These are phyloP conservation scores for Penicillium sp. DNA, from an alignment of 2,329 filamentous ascomycete species.

Conservation along the genomic window DNA sequence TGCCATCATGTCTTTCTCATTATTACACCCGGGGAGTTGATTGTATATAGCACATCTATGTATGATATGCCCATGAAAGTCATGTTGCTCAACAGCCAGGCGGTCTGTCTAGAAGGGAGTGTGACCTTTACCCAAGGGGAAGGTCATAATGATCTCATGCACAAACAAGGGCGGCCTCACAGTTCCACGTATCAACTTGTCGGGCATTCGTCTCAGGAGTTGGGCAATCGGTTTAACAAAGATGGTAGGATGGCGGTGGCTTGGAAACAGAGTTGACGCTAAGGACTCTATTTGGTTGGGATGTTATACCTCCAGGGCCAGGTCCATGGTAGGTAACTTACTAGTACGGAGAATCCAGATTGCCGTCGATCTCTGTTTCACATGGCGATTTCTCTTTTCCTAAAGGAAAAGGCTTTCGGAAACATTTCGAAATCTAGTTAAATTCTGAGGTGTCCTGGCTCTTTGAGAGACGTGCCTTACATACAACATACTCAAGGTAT, in stretches of 20 bases:
- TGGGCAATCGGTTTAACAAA: background rate
- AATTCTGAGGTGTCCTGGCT: background rate
- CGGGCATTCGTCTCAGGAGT: background rate
- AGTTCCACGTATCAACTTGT: background rate
- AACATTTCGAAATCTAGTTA: background rate
- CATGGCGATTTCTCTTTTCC: background rate
- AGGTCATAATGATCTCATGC: slow-evolving; percentile 18
- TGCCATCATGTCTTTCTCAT: slow-evolving; percentile 18
- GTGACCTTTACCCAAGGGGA: background rate
- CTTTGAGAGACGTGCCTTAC: background rate
- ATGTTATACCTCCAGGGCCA: background rate
- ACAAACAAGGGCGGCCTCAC: background rate
- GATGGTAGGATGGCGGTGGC: slow-evolving; percentile 1
- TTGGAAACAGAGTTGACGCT: slow-evolving; percentile 17
- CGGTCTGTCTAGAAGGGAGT: background rate
- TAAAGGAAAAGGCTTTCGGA: background rate
- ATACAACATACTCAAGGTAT: background rate
- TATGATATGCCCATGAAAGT: background rate
- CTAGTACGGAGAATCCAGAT: background rate
- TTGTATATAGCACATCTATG: background rate
- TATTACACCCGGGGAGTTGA: slow-evolving; percentile 4
- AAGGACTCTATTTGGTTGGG: slow-evolving; percentile 12
- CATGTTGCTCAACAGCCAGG: background rate
- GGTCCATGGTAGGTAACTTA: background rate
- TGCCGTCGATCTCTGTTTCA: background rate